phyloP scores from a whole-genome alignment of 192 early-diverging fungal species.

The Dimargaris cristalligena region DNA sequence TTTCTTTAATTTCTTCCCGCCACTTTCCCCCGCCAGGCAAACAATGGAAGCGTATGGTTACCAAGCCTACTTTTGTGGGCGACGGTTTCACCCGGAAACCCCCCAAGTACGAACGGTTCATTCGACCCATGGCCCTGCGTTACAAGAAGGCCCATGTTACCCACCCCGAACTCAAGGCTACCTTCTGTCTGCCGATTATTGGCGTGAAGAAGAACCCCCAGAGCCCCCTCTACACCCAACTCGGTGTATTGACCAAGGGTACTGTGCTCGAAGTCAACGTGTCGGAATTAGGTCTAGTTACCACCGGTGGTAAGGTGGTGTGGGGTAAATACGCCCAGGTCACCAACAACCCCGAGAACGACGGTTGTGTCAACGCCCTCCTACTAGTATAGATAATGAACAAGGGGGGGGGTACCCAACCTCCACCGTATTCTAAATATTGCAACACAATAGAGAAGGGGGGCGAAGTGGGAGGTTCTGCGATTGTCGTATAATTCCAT shows the following conservation, averaged over 20 bases:
- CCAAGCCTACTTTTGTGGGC: conserved; percentile 98
- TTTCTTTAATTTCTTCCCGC: no score
- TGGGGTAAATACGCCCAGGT: conserved; percentile 94
- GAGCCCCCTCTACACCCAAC: conserved; percentile 85
- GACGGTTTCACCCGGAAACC: conserved; percentile 98
- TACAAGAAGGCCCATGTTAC: conserved; percentile 99
- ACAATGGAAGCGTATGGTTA: conserved; percentile 97
- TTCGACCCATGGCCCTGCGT: conserved; percentile 91
- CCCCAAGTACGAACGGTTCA: conserved; percentile 97
- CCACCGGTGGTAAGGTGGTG: conserved; percentile 92
- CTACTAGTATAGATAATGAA: conserved; percentile 87
- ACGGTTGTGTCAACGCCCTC: conserved; percentile 89
- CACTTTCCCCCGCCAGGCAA: no score
- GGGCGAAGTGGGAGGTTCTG: no score
- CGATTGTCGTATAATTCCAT: no score
- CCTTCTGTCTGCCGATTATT: conserved; percentile 91
- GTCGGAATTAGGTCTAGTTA: conserved; percentile 89
- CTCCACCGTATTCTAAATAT: no score
- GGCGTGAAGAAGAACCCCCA: conserved; percentile 98
- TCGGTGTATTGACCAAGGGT: conserved; percentile 97
- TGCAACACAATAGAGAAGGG: no score
- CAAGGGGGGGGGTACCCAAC: no score
- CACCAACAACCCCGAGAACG: conserved; percentile 98
- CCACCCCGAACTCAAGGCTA: conserved; percentile 94
- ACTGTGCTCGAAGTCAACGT: conserved; percentile 94